Conservation (phyloP, 495 filamentous ascomycete genomes). For the Trichoderma virens region DNA sequence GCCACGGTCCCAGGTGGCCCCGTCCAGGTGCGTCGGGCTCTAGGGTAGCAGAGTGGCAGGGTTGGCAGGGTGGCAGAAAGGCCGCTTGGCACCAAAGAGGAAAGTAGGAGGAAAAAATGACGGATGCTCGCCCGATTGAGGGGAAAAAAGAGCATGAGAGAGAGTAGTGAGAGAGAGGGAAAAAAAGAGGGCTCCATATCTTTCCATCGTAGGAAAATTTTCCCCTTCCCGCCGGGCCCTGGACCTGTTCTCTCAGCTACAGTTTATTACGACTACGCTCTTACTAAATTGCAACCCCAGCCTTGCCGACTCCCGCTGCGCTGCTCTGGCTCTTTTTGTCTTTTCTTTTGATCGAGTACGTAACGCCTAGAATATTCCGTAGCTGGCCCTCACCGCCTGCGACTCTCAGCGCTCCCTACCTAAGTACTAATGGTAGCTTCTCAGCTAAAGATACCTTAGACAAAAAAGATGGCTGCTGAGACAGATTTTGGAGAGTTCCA, state of each 20-base stretch:
- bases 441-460: no score
- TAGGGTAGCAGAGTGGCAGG: background rate
- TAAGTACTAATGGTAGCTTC: no score
- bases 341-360: background rate
- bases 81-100: no score
- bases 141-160: background rate
- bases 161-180: background rate
- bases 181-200: background rate
- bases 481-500: slow-evolving; percentile 8
- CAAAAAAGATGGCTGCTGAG: background rate
- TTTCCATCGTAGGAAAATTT: background rate
- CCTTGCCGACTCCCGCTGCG: background rate
- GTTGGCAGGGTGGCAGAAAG: background rate
- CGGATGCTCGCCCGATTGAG: background rate
- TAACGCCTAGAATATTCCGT: background rate
- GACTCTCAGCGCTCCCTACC: background rate
- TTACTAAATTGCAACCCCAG: background rate
- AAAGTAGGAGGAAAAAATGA: background rate
- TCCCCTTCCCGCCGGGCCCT: background rate
- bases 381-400: background rate
- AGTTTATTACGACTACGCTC: background rate
- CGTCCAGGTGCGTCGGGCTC: no score
- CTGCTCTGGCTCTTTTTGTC: background rate
- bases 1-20: no score
- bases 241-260: background rate